Evolutionary conservation across 371 early-diverging fungal genomes (phyloP), one percentile per base, ranked within the genome.

Genomic region (Lichtheimia hyalospora): DNA sequence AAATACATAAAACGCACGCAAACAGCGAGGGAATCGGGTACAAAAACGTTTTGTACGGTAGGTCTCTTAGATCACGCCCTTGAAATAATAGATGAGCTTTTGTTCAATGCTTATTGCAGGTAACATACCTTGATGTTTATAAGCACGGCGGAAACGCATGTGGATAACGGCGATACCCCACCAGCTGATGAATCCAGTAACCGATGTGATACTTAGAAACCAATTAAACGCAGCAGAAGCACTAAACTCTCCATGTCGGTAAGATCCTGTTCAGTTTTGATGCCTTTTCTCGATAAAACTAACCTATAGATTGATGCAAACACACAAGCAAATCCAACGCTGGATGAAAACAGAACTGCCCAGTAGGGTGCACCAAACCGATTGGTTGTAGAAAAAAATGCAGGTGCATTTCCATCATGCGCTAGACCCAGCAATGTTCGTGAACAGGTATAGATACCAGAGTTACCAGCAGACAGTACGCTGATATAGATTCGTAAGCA

Each of bases 181-280:
- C 94, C 95, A 95, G 58, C 84, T 84, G 51, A 89, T 70, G 55
- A 93, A 88, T 43, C 92, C 89, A 23, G 89, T 79, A 14, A 89
- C 79, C 3, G 89, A 88, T 53, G 89, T 82, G 48, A 94, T 75
- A 60, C 77, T 84, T 63, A 89, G 68, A 44, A 94, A 79, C 84
- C 89, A 91, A 39, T 73, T 63, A 61, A 91, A 94, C 13, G 89
- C 87, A 15, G 68, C 68, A 15, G 71, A 62, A 13, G 81, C 76
- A 53, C 82, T 76, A 51, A 13, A 61, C 18, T 8, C 14, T 10
- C 5, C 34, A 1, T 34, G 6, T 34, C 34, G 10, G 10, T 34
- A 34, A 34, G 34, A 10, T 8, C 10, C 2, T 34, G 34, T 34
- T 34, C 8, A 34, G 10, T 10, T 27, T 10, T 5, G 34, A 34